Conservation (phyloP, 495 filamentous ascomycete species). For the Penicillium argentinense region DNA sequence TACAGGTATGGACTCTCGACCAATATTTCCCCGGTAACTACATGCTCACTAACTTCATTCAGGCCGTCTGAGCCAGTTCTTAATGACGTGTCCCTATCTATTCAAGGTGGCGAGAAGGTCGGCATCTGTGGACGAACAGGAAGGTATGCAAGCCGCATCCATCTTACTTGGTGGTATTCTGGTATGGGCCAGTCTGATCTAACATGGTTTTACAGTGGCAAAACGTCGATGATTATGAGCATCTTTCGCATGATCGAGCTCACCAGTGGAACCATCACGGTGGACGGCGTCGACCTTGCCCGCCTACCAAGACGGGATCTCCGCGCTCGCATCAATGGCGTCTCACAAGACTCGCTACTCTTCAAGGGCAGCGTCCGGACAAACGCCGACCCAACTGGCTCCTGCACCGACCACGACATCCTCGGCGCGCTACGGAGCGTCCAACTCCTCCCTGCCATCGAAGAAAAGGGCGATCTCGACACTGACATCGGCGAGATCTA, state of each 20-base stretch:
- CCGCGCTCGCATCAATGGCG: constrained; percentile 46
- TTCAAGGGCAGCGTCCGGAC: constrained; percentile 44
- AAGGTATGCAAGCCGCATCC: constrained; percentile 30
- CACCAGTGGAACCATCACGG: constrained; percentile 38
- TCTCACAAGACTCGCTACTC: constrained; percentile 61
- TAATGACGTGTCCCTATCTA: constrained; percentile 47
- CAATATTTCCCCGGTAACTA: constrained; percentile 7
- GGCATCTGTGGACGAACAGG: constrained; percentile 53
- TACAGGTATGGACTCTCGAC: constrained; percentile 33
- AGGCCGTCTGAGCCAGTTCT: constrained; percentile 46
- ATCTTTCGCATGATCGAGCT: constrained; percentile 56
- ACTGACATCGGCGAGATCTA: constrained; percentile 48
- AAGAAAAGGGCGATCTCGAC: constrained; percentile 52
- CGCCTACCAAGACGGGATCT: constrained; percentile 47
- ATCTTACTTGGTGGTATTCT: no score
- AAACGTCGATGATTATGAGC: constrained; percentile 49
- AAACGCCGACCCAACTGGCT: constrained; percentile 48
- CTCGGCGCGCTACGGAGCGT: constrained; percentile 48
- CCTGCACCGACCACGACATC: constrained; percentile 36
- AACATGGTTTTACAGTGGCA: constrained; percentile 36
- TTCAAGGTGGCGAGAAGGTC: constrained; percentile 57
- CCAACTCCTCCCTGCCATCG: constrained; percentile 45
- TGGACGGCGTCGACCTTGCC: constrained; percentile 51
- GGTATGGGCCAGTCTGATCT: neutral
- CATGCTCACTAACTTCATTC: neutral